phyloP scores from a whole-genome alignment of 2,329 filamentous ascomycete species.

The Hypocrella siamensis region DNA sequence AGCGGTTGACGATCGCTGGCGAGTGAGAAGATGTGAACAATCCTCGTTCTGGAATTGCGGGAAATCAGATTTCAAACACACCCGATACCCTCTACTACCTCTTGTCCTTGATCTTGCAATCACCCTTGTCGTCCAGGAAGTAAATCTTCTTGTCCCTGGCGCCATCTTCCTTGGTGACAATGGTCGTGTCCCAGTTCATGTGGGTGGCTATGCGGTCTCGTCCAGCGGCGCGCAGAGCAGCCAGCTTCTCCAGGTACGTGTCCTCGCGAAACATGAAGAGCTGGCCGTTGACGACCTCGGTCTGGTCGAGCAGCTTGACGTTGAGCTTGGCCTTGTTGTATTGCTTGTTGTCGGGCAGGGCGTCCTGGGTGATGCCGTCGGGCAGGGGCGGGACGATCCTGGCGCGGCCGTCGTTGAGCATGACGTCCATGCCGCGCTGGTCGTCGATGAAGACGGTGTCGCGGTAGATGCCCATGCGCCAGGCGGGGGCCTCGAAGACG shows the following conservation, averaged over 20 bases:
- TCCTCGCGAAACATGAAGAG: constrained; percentile 1
- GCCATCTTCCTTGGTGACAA: constrained; percentile 1
- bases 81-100: no score
- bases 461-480: background rate
- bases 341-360: background rate
- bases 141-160: constrained; percentile 1
- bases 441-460: background rate
- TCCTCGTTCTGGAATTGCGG: no score
- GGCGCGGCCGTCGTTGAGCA: constrained; percentile 2
- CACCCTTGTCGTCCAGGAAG: constrained; percentile 1
- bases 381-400: background rate
- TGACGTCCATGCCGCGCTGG: constrained; percentile 2
- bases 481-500: background rate
- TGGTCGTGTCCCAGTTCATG: constrained; percentile 1
- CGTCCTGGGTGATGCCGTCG: constrained; percentile 1
- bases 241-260: background rate
- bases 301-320: constrained; percentile 1
- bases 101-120: no score
- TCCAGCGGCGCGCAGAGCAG: background rate
- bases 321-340: background rate
- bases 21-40: no score
- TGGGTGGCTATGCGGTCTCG: constrained; percentile 1
- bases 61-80: no score
- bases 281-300: constrained; percentile 1
- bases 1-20: no score